These are phyloP conservation scores for Pythium folliculosum DNA, from an alignment of 352 stramenopile species.

Conservation along the genomic window DNA sequence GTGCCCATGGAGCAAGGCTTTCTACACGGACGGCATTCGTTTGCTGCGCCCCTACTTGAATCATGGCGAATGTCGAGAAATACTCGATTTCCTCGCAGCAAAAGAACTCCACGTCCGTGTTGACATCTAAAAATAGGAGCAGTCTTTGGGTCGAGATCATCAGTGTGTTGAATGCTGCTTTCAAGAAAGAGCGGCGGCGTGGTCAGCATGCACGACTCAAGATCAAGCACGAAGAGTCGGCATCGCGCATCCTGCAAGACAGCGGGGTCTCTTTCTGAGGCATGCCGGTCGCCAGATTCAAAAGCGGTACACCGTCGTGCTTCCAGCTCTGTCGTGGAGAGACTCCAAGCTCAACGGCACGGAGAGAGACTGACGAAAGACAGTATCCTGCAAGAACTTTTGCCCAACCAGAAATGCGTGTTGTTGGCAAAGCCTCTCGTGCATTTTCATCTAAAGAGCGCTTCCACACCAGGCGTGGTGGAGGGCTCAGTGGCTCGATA, in stretches of 20 bases:
- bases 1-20: slow-evolving; percentile 77
- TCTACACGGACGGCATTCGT: slow-evolving; percentile 70
- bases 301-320: background rate
- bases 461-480: background rate
- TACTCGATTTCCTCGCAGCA: slow-evolving; percentile 64
- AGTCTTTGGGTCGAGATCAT: background rate
- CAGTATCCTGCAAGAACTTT: slow-evolving; percentile 20
- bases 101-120: slow-evolving; percentile 76
- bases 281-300: background rate
- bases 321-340: slow-evolving; percentile 6
- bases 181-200: background rate
- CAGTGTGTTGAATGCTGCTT: no score
- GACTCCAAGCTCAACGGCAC: slow-evolving; percentile 10
- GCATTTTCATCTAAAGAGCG: background rate
- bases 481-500: background rate
- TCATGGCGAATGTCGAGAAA: slow-evolving; percentile 57
- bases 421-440: slow-evolving; percentile 12
- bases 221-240: background rate
- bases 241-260: background rate
- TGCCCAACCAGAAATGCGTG: slow-evolving; percentile 26
- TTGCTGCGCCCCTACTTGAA: slow-evolving; percentile 69
- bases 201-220: background rate
- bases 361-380: slow-evolving; percentile 9
- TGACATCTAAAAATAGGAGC: slow-evolving; percentile 35
- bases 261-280: background rate